Percentiles rank a stretch among this genome's conserved stretches.
phyloP scores from a whole-genome alignment of 257 asterid species.

The Hygrophila difformis region DNA sequence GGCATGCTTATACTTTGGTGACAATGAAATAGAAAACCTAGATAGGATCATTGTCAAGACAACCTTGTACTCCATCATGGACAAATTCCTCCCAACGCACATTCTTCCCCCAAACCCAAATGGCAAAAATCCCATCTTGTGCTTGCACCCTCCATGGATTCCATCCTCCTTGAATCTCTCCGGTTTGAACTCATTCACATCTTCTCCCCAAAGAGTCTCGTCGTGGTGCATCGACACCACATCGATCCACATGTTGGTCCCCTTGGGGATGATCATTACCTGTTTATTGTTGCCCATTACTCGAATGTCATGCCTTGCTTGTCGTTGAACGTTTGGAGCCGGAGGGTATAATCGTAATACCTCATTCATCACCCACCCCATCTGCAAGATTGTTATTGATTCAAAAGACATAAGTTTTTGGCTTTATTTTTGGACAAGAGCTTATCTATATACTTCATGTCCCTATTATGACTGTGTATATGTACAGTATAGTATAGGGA shows the following conservation, averaged over 20 bases:
- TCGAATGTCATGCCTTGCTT: constrained; percentile 53
- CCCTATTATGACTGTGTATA: too few relatives aligned
- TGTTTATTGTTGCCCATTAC: too few relatives aligned
- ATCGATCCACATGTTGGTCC: constrained; percentile 89
- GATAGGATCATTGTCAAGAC: constrained; percentile 48
- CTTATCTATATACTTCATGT: too few relatives aligned
- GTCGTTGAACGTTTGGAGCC: constrained; percentile 79
- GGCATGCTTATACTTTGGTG: constrained; percentile 56
- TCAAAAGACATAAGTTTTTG: too few relatives aligned
- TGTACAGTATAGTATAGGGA: too few relatives aligned
- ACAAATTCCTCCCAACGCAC: constrained; percentile 72
- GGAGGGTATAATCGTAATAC: constrained; percentile 67
- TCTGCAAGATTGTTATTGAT: constrained; percentile 28
- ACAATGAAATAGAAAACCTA: constrained; percentile 52
- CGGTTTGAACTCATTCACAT: constrained; percentile 66
- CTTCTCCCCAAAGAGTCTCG: constrained; percentile 55
- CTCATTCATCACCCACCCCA: constrained; percentile 94
- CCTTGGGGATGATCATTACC: constrained; percentile 45
- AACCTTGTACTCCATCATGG: constrained; percentile 68
- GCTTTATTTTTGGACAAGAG: too few relatives aligned
- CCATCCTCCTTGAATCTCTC: constrained; percentile 51
- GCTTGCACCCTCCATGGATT: constrained; percentile 61
- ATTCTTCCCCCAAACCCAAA: constrained; percentile 92
- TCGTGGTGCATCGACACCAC: constrained; percentile 85
- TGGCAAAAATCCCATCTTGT: constrained; percentile 83